Conservation (phyloP, 1,284 basidiomycete genomes). For the Leccinum insigne region DNA sequence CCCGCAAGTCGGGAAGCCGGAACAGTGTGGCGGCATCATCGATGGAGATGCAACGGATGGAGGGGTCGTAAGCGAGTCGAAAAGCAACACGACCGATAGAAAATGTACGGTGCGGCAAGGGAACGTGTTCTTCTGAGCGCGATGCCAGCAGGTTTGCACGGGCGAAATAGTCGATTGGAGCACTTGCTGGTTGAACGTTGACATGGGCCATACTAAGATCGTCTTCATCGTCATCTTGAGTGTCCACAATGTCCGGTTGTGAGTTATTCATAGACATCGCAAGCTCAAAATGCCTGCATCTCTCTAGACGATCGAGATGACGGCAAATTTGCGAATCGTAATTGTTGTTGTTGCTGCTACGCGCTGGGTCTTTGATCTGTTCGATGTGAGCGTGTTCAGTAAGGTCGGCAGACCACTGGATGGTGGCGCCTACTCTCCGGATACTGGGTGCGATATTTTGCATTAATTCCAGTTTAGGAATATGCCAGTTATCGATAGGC, state of each 20-base stretch:
- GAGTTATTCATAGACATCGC: background rate
- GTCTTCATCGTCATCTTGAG: background rate
- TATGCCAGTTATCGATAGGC: background rate
- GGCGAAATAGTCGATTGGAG: too few relatives aligned
- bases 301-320: background rate
- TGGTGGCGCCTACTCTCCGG: background rate
- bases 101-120: too few relatives aligned
- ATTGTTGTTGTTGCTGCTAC: background rate
- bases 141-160: too few relatives aligned
- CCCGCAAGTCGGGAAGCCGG: too few relatives aligned
- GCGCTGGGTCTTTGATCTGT: background rate
- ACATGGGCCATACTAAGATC: too few relatives aligned
- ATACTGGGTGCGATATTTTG: background rate
- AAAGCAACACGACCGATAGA: too few relatives aligned
- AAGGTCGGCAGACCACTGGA: background rate
- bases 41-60: too few relatives aligned
- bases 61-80: too few relatives aligned
- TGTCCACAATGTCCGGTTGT: background rate
- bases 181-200: too few relatives aligned
- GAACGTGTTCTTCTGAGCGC: too few relatives aligned
- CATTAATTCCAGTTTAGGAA: background rate
- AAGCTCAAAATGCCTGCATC: background rate
- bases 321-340: background rate
- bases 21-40: too few relatives aligned
- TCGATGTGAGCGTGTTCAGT: background rate